Conservation (phyloP, 805 yeast species). For the Cyberlindnera subsufficiens region DNA sequence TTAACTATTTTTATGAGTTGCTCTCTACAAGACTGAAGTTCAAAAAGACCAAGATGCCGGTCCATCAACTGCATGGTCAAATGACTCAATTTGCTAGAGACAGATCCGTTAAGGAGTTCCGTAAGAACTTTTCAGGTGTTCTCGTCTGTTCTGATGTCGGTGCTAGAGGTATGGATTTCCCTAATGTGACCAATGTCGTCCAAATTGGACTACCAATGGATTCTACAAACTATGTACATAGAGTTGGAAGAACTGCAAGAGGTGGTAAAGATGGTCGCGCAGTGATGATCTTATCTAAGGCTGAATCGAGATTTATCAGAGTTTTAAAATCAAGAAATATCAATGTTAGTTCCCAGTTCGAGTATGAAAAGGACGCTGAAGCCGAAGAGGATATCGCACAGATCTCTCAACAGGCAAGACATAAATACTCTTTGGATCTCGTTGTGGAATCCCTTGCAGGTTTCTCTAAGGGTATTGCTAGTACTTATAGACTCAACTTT, state of each 20-base stretch:
- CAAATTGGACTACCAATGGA: conserved; percentile 78
- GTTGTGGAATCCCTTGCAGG: conserved; percentile 31
- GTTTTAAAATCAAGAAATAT: conserved; percentile 50
- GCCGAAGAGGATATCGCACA: conserved; percentile 26
- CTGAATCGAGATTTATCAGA: conserved; percentile 51
- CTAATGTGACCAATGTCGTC: conserved; percentile 76
- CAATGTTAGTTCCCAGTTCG: conserved; percentile 38
- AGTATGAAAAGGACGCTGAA: conserved; percentile 33
- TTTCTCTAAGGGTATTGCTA: conserved; percentile 28
- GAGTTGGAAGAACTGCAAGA: conserved; percentile 95
- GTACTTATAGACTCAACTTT: conserved; percentile 28
- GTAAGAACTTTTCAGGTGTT: conserved; percentile 42
- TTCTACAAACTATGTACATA: conserved; percentile 78
- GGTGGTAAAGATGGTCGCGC: conserved; percentile 81
- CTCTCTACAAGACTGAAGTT: conserved; percentile 14
- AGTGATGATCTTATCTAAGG: conserved; percentile 46
- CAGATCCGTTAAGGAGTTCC: conserved; percentile 48
- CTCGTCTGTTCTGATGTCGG: conserved; percentile 88
- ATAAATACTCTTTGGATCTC: conserved; percentile 25
- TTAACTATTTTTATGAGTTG: conserved; percentile 39
- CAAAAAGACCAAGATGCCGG: conserved; percentile 24
- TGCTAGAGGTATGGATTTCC: conserved; percentile 96
- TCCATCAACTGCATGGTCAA: conserved; percentile 61
- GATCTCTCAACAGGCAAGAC: conserved; percentile 20
- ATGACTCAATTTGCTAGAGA: conserved; percentile 66